phyloP scores from a whole-genome alignment of 495 filamentous ascomycete genomes.

The Xylaria palmicola region DNA sequence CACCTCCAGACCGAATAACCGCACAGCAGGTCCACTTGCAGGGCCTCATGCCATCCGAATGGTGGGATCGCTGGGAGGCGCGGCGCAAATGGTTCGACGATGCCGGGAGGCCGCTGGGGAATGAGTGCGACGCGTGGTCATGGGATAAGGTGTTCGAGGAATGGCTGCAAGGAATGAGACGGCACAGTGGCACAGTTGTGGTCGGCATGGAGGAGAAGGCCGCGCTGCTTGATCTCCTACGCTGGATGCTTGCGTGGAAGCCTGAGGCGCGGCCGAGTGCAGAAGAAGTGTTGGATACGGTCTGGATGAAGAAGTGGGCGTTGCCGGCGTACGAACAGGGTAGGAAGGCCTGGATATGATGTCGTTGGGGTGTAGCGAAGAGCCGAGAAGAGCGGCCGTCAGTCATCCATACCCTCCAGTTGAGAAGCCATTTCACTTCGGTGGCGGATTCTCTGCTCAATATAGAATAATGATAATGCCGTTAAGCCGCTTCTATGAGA shows the following conservation, averaged over 20 bases:
- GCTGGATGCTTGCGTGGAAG: constrained; percentile 42
- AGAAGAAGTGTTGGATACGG: constrained; percentile 33
- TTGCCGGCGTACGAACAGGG: constrained; percentile 34
- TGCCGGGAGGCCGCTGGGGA: constrained; percentile 14
- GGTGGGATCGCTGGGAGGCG: constrained; percentile 32
- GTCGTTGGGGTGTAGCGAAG: too few species aligned
- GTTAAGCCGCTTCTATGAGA: too few species aligned
- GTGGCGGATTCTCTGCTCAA: too few species aligned
- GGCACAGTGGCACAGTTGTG: constrained; percentile 2
- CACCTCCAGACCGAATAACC: constrained; percentile 36
- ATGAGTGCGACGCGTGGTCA: constrained; percentile 13
- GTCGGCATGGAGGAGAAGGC: constrained; percentile 24
- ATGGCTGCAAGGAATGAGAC: constrained; percentile 12
- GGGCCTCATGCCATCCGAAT: constrained; percentile 31
- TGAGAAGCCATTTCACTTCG: too few species aligned
- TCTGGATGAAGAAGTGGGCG: constrained; percentile 47
- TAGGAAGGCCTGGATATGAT: neutral
- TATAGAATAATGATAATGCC: too few species aligned
- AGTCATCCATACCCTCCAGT: too few species aligned
- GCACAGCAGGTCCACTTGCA: constrained; percentile 39
- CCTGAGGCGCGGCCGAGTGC: constrained; percentile 38
- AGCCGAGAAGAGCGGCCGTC: too few species aligned
- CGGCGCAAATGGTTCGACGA: constrained; percentile 19
- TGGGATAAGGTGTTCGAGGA: constrained; percentile 15
- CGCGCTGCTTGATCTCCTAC: constrained; percentile 38